Conservation (phyloP, 2,329 filamentous ascomycete genomes). For the Neoascochyta sp. region DNA sequence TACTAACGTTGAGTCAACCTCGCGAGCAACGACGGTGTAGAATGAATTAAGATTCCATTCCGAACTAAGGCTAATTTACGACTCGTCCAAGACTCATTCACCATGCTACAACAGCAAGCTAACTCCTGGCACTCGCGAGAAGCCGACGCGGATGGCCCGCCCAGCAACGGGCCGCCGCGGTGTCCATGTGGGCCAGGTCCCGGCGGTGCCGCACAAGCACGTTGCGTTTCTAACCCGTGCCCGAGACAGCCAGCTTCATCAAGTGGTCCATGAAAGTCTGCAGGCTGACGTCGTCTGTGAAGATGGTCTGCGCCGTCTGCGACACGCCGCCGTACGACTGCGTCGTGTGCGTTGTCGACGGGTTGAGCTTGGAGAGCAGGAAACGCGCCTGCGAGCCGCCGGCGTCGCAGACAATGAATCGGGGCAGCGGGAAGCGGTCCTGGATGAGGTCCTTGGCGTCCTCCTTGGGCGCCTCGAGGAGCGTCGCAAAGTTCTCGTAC, state of each 20-base stretch:
- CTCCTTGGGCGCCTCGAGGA: slow-evolving; percentile 92
- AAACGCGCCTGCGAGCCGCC: slow-evolving; percentile 97
- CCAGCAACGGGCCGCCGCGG: too few species aligned
- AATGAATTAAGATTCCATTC: too few species aligned
- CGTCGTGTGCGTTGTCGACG: slow-evolving; percentile 92
- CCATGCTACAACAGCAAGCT: too few species aligned
- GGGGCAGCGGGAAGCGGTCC: slow-evolving; percentile 94
- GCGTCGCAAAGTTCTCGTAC: slow-evolving; percentile 88
- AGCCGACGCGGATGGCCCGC: too few species aligned
- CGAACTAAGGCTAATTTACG: too few species aligned
- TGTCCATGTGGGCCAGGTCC: too few species aligned
- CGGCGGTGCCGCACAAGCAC: too few species aligned
- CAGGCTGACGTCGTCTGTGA: slow-evolving; percentile 95
- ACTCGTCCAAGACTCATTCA: too few species aligned
- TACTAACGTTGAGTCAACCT: too few species aligned
- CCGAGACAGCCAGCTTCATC: slow-evolving; percentile 68
- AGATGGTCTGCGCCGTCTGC: slow-evolving; percentile 93
- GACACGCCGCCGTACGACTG: slow-evolving; percentile 86
- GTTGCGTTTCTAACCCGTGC: slow-evolving; percentile 37
- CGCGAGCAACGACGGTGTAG: too few species aligned
- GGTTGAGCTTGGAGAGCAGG: slow-evolving; percentile 93
- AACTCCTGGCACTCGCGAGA: too few species aligned
- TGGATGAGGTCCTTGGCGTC: slow-evolving; percentile 97
- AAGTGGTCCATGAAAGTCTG: slow-evolving; percentile 99
- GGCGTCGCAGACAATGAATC: slow-evolving; percentile 98